A percentile compares a stretch with the other conserved stretches of the same genome.
Conservation (phyloP, 305 asterid genomes). For the Euphrasia arctica region DNA sequence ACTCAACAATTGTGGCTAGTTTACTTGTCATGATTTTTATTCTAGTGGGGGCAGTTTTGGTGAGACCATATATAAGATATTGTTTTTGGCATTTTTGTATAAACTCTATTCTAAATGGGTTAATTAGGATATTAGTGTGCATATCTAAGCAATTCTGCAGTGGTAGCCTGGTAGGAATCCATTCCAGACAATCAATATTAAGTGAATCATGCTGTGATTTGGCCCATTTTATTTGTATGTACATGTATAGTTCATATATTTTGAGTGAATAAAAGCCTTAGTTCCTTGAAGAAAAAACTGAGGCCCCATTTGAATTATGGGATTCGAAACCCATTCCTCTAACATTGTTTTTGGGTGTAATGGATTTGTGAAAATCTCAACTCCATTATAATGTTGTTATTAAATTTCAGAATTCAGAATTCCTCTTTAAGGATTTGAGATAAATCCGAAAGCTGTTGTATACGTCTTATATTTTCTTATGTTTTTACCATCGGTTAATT, state of each 20-base stretch:
- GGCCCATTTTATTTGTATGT: not conserved
- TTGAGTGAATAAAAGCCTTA: not conserved
- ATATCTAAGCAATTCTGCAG: not conserved
- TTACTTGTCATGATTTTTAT: not conserved
- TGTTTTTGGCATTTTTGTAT: not conserved
- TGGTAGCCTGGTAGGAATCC: not conserved
- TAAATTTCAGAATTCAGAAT: conserved; percentile 7
- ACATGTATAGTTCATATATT: conserved; percentile 3
- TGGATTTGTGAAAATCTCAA: not conserved
- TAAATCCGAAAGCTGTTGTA: conserved; percentile 15
- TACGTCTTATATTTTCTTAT: not conserved
- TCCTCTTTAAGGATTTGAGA: conserved; percentile 12
- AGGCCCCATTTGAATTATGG: not conserved
- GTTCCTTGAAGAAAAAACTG: not conserved
- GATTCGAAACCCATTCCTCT: not conserved
- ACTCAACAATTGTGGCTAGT: not conserved
- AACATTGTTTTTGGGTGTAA: not conserved
- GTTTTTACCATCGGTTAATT: conserved; percentile 9
- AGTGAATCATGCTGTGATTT: not conserved
- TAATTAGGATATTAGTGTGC: not conserved
- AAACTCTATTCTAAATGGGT: not conserved
- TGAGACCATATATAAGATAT: not conserved
- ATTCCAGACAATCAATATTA: not conserved
- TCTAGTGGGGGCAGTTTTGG: not conserved
- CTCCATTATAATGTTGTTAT: not conserved